phyloP scores from a whole-genome alignment of 148 eudicot genomes.

The Spergularia bocconei region DNA sequence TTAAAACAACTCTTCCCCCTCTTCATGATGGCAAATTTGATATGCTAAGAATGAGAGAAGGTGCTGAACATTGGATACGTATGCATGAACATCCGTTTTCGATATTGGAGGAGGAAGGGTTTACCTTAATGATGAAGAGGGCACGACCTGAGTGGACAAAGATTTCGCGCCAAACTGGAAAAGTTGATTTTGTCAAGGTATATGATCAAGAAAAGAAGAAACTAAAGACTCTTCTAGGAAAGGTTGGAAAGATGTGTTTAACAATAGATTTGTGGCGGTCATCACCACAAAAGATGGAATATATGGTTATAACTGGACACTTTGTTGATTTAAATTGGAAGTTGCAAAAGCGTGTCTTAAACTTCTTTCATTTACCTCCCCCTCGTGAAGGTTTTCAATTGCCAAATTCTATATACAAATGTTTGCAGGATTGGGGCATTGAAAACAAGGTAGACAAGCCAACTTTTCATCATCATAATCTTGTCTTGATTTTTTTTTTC shows the following conservation, averaged over 20 bases:
- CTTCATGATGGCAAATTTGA: slow-evolving; percentile 22
- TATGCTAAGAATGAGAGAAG: slow-evolving; percentile 17
- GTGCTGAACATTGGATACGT: slow-evolving; percentile 3
- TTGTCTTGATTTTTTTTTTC: not conserved
- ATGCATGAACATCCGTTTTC: slow-evolving; percentile 15
- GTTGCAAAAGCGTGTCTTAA: slow-evolving; percentile 11
- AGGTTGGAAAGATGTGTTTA: not conserved
- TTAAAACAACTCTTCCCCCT: not conserved
- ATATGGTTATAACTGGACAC: slow-evolving; percentile 1
- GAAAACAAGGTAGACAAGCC: not conserved
- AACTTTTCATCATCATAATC: not conserved
- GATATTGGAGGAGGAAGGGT: slow-evolving; percentile 7
- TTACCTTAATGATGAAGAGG: slow-evolving; percentile 13
- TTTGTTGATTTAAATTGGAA: too few relatives aligned
- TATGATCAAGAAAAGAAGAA: slow-evolving; percentile 18
- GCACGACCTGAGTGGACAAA: too few relatives aligned
- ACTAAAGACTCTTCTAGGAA: too few relatives aligned
- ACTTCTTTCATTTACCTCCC: slow-evolving; percentile 17
- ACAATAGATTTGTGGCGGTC: slow-evolving; percentile 9
- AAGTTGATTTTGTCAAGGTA: slow-evolving; percentile 1
- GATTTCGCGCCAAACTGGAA: slow-evolving; percentile 5
- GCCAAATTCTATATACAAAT: slow-evolving; percentile 12
- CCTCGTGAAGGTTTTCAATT: slow-evolving; percentile 5
- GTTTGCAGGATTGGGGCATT: slow-evolving; percentile 9
- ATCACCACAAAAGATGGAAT: not conserved